Percentiles rank a stretch among this genome's conserved stretches.
Evolutionary conservation across 495 filamentous ascomycete species (phyloP).

Genomic region (Xylaria sp.): DNA sequence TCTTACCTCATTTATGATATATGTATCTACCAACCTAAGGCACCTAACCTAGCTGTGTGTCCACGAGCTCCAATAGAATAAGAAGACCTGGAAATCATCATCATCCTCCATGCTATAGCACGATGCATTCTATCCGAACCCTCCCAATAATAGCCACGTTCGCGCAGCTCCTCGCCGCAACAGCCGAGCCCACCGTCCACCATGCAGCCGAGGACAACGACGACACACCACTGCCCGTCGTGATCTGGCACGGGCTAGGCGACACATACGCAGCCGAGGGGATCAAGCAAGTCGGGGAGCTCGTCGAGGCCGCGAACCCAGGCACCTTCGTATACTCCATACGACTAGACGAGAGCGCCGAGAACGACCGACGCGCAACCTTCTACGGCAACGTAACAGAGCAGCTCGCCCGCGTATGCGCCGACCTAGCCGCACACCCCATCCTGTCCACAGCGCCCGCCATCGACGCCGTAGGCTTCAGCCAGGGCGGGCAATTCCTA

Average conservation of each 20-base stretch:
- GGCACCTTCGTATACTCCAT: slow-evolving; percentile 86
- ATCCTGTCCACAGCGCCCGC: slow-evolving; percentile 81
- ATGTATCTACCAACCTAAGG: too few relatives aligned
- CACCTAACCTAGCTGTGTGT: too few relatives aligned
- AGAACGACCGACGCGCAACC: slow-evolving; percentile 75
- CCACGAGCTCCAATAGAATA: not conserved
- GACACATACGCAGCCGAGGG: slow-evolving; percentile 80
- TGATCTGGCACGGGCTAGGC: slow-evolving; percentile 88
- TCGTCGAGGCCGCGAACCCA: slow-evolving; percentile 76
- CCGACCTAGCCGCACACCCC: slow-evolving; percentile 75
- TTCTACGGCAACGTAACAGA: slow-evolving; percentile 90
- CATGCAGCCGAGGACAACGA: slow-evolving; percentile 43
- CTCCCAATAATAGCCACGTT: slow-evolving; percentile 29
- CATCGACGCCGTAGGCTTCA: slow-evolving; percentile 92
- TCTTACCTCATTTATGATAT: too few relatives aligned
- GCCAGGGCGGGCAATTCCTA: slow-evolving; percentile 94
- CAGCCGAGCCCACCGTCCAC: slow-evolving; percentile 31
- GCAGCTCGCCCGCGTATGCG: slow-evolving; percentile 82
- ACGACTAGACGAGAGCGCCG: slow-evolving; percentile 70
- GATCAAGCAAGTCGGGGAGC: slow-evolving; percentile 66
- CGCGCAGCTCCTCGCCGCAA: slow-evolving; percentile 24
- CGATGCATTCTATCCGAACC: slow-evolving; percentile 31
- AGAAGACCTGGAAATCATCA: not conserved
- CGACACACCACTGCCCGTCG: slow-evolving; percentile 76
- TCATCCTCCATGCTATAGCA: slow-evolving; percentile 8